Conservation (phyloP, 495 filamentous ascomycete species). For the Lentithecium fluviatile region DNA sequence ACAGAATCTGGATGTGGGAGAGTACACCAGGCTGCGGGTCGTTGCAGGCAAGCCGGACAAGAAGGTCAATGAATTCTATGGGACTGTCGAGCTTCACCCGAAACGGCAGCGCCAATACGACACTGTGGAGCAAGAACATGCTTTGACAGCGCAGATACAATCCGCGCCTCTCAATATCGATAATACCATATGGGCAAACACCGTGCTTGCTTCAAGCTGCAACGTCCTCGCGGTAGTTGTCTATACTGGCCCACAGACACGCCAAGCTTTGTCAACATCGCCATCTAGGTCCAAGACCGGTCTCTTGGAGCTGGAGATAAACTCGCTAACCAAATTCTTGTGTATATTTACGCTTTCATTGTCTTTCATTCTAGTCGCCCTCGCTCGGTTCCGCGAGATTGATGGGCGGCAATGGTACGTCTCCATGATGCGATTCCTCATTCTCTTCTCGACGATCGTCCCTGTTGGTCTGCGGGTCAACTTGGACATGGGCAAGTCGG, state of each 20-base stretch:
- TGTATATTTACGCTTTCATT: slow-evolving; percentile 83
- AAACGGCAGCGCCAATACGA: slow-evolving; percentile 34
- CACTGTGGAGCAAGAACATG: slow-evolving; percentile 27
- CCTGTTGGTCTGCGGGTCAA: slow-evolving; percentile 96
- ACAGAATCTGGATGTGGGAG: slow-evolving; percentile 65
- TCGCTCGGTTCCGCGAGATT: slow-evolving; percentile 74
- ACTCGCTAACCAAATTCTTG: slow-evolving; percentile 95
- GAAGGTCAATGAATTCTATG: slow-evolving; percentile 90
- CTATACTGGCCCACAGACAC: slow-evolving; percentile 93
- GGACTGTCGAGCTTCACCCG: slow-evolving; percentile 67
- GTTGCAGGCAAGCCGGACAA: slow-evolving; percentile 84
- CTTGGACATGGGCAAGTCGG: slow-evolving; percentile 92
- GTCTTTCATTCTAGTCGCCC: slow-evolving; percentile 83
- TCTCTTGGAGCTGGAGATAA: slow-evolving; percentile 92
- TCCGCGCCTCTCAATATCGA: slow-evolving; percentile 83
- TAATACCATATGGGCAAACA: slow-evolving; percentile 99
- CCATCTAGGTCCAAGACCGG: slow-evolving; percentile 89
- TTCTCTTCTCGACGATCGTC: slow-evolving; percentile 98
- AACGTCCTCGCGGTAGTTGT: slow-evolving; percentile 83
- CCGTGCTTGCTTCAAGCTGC: slow-evolving; percentile 88
- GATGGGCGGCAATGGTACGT: slow-evolving; percentile 74
- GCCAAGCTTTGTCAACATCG: slow-evolving; percentile 90
- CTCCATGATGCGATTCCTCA: slow-evolving; percentile 90
- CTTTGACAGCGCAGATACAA: slow-evolving; percentile 32
- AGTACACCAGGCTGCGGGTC: slow-evolving; percentile 71